These are phyloP conservation scores for Chrysoporthe austroafricana DNA, from an alignment of 2,329 filamentous ascomycete species.

Conservation along the genomic window DNA sequence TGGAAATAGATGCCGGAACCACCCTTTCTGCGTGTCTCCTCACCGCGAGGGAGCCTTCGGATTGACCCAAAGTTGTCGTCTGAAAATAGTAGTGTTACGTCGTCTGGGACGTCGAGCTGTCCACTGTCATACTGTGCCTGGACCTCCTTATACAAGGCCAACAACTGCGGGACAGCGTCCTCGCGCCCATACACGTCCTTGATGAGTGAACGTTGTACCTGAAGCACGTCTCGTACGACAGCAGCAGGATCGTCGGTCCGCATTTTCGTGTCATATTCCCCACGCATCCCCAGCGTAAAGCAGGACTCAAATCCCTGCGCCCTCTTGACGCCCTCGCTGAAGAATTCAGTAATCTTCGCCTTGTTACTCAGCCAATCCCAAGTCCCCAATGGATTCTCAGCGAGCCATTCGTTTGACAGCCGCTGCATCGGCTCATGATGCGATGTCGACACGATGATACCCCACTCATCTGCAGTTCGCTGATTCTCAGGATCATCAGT, in stretches of 20 bases:
- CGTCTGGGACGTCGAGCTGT: slow-evolving; percentile 57
- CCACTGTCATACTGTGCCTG: slow-evolving; percentile 65
- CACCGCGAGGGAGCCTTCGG: slow-evolving; percentile 56
- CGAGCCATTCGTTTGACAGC: slow-evolving; percentile 54
- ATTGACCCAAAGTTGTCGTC: slow-evolving; percentile 68
- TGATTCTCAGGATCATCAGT: slow-evolving; percentile 64
- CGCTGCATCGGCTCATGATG: slow-evolving; percentile 70
- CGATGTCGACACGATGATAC: slow-evolving; percentile 66
- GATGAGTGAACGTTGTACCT: slow-evolving; percentile 58
- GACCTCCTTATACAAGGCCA: slow-evolving; percentile 70
- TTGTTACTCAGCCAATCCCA: slow-evolving; percentile 66
- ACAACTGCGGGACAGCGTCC: slow-evolving; percentile 54
- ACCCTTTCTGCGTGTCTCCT: slow-evolving; percentile 56
- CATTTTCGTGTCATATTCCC: slow-evolving; percentile 59
- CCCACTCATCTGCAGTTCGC: slow-evolving; percentile 63
- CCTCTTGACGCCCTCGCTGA: slow-evolving; percentile 58
- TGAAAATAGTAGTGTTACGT: slow-evolving; percentile 64
- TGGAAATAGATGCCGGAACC: slow-evolving; percentile 64
- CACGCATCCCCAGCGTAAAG: slow-evolving; percentile 63
- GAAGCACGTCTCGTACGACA: slow-evolving; percentile 57
- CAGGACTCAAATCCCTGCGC: slow-evolving; percentile 61
- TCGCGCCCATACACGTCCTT: slow-evolving; percentile 51
- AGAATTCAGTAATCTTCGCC: slow-evolving; percentile 58
- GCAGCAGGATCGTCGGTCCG: slow-evolving; percentile 53
- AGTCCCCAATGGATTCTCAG: slow-evolving; percentile 47